Evolutionary conservation across 2,329 filamentous ascomycete genomes (phyloP), one percentile per base, ranked within the genome.

Genomic region (Aspergillus nomiae): DNA sequence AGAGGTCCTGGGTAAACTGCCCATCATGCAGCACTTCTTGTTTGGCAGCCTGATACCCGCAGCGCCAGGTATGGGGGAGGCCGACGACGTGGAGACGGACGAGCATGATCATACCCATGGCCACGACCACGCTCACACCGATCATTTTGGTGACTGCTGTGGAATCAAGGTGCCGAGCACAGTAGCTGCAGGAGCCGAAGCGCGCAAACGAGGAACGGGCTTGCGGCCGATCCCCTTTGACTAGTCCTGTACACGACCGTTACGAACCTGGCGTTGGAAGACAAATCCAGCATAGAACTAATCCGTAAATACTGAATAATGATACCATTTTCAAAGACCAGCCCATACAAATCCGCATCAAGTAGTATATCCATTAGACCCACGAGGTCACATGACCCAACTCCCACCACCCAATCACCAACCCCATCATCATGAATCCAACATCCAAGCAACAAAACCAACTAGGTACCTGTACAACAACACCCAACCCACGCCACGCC

Each of bases 1-100:
- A 46, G 95, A 99, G 78, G 94, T 99, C 0, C 79, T 99, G 58
- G 89, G 91, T 36, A 99, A 99, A 78, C 77, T 99, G 60, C 95
- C 95, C 0, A 94, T 99, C 50, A 98, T 98, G 93, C 95, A 99
- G 80, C 96, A 99, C 77, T 99, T 99, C 71, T 74, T 99, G 60
- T 99, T 99, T 73, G 95, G 95, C 0, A 90, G 89, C 10, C 78
- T 99, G 57, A 84, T 99, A 1, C 90, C 92, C 0, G 92, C 94
- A 0, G 87, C 84, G 0, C 87, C 92, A 26, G 92, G 87, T 1
- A 98, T 99, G 95, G 80, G 83, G 11, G 80, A 79, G 53, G 78
- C 76, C 36, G 77, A 76, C 53, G 85, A 84, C 12, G 81, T 82
- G 54, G 83, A 84, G 58, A 77, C 75, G 0, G 84, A 82, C 0